These are phyloP conservation scores for Themeda triandra DNA, from an alignment of 176 grass and related monocot genomes.

Conservation along the genomic window DNA sequence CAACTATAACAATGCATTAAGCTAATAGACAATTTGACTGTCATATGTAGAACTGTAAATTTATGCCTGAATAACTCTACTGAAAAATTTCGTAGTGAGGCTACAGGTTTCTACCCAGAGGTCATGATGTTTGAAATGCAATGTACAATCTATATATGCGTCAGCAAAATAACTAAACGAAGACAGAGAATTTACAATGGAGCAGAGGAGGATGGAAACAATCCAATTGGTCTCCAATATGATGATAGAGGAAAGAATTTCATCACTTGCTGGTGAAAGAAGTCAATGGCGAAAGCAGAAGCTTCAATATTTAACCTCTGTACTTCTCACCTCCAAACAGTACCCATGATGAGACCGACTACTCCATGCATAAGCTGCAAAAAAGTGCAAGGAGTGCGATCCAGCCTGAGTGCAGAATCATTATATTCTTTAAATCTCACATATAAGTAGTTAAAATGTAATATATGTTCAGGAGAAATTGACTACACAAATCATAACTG, in stretches of 20 bases:
- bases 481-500: background rate
- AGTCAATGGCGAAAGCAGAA: slow-evolving; percentile 1
- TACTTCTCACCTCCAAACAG: slow-evolving; percentile 80
- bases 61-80: background rate
- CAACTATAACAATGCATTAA: background rate
- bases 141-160: background rate
- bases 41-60: background rate
- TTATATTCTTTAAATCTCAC: slow-evolving; percentile 12
- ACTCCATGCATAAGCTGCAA: slow-evolving; percentile 92
- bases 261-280: slow-evolving; percentile 18
- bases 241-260: slow-evolving; percentile 21
- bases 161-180: slow-evolving; percentile 18
- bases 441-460: background rate
- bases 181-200: slow-evolving; percentile 58
- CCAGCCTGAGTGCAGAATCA: background rate
- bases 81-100: background rate
- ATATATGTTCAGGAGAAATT: background rate
- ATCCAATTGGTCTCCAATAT: slow-evolving; percentile 68
- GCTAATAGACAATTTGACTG: background rate
- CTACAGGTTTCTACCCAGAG: slow-evolving; percentile 1
- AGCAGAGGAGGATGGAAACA: slow-evolving; percentile 78
- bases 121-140: background rate
- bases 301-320: slow-evolving; percentile 22
- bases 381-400: slow-evolving; percentile 6
- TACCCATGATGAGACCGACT: slow-evolving; percentile 87